phyloP scores from a whole-genome alignment of 257 asterid species.

The Cynanchum wilfordii region DNA sequence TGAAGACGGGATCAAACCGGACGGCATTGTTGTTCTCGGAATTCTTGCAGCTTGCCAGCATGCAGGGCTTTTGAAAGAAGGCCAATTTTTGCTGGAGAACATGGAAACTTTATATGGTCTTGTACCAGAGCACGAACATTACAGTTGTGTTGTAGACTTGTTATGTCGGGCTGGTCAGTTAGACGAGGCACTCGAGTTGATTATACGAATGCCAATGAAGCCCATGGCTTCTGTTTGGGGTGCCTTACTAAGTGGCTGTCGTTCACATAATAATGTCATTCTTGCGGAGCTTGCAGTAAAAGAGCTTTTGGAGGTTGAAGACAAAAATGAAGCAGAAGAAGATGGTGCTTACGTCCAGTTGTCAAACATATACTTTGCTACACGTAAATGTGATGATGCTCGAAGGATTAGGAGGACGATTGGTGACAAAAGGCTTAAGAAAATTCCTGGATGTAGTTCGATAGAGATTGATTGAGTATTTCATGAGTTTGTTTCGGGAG shows the following conservation, averaged over 20 bases:
- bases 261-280: slow-evolving; percentile 28
- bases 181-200: slow-evolving; percentile 31
- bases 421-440: slow-evolving; percentile 36
- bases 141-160: slow-evolving; percentile 41
- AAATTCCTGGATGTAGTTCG: slow-evolving; percentile 36
- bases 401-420: slow-evolving; percentile 32
- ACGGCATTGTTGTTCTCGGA: slow-evolving; percentile 32
- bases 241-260: slow-evolving; percentile 35
- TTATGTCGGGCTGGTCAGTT: slow-evolving; percentile 30
- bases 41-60: slow-evolving; percentile 36
- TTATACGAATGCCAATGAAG: slow-evolving; percentile 37
- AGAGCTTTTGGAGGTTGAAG: slow-evolving; percentile 31
- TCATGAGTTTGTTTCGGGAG: slow-evolving; percentile 36
- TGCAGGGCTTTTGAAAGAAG: slow-evolving; percentile 33
- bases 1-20: slow-evolving; percentile 32
- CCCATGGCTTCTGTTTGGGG: slow-evolving; percentile 45
- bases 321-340: slow-evolving; percentile 32
- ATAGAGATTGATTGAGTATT: slow-evolving; percentile 36
- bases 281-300: slow-evolving; percentile 37
- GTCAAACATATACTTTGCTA: slow-evolving; percentile 35
- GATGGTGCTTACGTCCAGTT: slow-evolving; percentile 39
- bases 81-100: slow-evolving; percentile 26
- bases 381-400: slow-evolving; percentile 31
- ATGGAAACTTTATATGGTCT: slow-evolving; percentile 30
- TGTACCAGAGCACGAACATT: slow-evolving; percentile 38